Evolutionary conservation across 768 basidiomycete species (phyloP), one percentile per base, ranked within the genome.

Genomic region (Leccinum imitatum): DNA sequence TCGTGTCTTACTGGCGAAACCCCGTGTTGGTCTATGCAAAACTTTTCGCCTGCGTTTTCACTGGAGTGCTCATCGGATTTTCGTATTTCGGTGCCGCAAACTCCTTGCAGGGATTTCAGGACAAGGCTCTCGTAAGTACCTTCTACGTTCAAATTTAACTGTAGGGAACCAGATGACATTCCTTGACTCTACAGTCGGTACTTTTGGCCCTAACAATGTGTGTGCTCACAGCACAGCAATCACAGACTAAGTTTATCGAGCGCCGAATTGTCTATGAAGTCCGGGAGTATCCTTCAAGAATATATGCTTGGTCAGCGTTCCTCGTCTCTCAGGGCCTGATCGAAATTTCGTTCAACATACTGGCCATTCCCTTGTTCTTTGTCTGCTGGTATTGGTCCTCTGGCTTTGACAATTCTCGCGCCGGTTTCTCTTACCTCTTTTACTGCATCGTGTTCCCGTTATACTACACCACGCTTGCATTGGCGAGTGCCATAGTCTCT

Each of bases 251-350:
- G 37, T 87, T 82, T 73, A 78, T 89, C 55, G 71, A 74, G 9
- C 79, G 80, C 63, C 81, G 86, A 25, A 76, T 70, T 6, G 73
- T 89, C 37, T 88, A 86, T 62, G 84, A 87, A 63, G 78, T 85
- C 54, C 80, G 87, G 39, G 87, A 89, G 70, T 77, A 82, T 4
- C 83, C 86, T 0, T 84, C 83, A 51, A 76, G 80, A 50, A 87
- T 84, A 79, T 89, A 87, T 69, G 77, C 76, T 63, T 88, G 86
- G 86, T 78, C 82, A 0, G 82, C 84, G 0, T 73, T 86, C 33
- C 61, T 84, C n/a, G 79, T 82, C 1, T 77, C 85, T 0, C 81
- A 82, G 63, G 71, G 86, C 23, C 59, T 85, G 13, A 73, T 74
- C 35, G 81, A 82, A 66, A 48, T 79, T 2, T 79, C 79, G 15